phyloP scores from a whole-genome alignment of 176 grass and related monocot species.

The Carex parvula region DNA sequence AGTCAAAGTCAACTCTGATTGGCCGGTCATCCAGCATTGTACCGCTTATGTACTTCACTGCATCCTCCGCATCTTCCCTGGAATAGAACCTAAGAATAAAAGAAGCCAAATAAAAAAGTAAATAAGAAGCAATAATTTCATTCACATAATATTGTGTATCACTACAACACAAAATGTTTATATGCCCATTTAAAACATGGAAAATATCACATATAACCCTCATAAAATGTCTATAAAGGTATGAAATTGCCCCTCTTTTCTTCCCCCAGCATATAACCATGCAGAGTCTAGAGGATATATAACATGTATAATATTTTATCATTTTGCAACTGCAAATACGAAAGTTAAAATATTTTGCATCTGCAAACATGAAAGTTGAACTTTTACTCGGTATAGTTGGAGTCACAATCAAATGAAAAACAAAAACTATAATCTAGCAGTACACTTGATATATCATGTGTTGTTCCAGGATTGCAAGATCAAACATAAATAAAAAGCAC shows the following conservation, averaged over 20 bases:
- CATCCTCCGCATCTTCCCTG: constrained; percentile 93
- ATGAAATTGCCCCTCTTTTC: neutral
- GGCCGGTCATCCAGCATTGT: constrained; percentile 95
- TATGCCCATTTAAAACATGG: neutral
- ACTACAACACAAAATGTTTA: neutral
- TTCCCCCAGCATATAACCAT: neutral
- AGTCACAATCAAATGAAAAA: neutral
- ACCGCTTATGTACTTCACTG: constrained; percentile 95
- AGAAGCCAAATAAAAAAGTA: neutral
- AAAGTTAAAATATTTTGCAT: neutral
- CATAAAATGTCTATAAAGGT: neutral
- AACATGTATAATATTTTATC: neutral
- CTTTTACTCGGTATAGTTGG: neutral
- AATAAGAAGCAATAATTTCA: neutral
- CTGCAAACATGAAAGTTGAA: neutral
- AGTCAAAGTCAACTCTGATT: constrained; percentile 75
- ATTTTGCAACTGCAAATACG: neutral
- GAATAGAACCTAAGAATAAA: constrained; percentile 68
- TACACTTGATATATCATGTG: neutral
- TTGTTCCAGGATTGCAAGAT: neutral
- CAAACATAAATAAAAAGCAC: neutral
- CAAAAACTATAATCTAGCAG: neutral
- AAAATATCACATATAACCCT: neutral
- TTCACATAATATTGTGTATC: neutral
- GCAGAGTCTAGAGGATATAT: neutral